Conservation (phyloP, 805 yeast genomes). For the Yarrowia keelungensis region DNA sequence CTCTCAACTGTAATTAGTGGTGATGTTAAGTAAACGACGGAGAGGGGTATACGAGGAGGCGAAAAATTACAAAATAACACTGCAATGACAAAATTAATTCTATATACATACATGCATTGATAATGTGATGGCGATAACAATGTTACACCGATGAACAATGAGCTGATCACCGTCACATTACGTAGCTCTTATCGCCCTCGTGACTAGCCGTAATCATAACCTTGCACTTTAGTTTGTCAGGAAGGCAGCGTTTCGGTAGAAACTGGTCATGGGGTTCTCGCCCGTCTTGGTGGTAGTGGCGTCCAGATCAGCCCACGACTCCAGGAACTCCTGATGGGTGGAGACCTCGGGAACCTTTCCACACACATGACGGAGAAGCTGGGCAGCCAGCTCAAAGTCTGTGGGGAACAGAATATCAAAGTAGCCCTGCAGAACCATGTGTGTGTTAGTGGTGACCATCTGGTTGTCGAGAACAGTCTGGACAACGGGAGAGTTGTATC, state of each 20-base stretch:
- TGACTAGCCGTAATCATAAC: constrained; percentile 7
- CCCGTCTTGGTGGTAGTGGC: constrained; percentile 75
- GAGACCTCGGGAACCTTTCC: constrained; percentile 64
- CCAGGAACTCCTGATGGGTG: constrained; percentile 69
- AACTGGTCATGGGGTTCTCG: constrained; percentile 82
- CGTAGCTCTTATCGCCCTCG: neutral
- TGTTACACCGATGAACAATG: no score
- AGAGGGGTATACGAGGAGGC: no score
- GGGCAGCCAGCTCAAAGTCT: constrained; percentile 67
- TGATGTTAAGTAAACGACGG: neutral
- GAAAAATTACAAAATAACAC: no score
- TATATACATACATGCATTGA: constrained; percentile 24
- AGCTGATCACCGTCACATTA: no score
- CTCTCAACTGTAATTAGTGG: constrained; percentile 4
- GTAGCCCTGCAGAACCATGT: constrained; percentile 84
- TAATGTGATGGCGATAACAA: neutral
- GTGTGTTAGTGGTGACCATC: constrained; percentile 73
- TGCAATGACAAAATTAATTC: constrained; percentile 8
- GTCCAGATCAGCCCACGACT: constrained; percentile 72
- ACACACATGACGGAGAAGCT: constrained; percentile 66
- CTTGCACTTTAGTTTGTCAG: constrained; percentile 44
- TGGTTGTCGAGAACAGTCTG: constrained; percentile 73
- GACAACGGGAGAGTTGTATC: constrained; percentile 78
- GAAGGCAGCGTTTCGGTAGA: constrained; percentile 77
- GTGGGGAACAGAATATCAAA: constrained; percentile 90